These are phyloP conservation scores for Chalciporus sp. DNA, from an alignment of 1,284 basidiomycete genomes.

Conservation along the genomic window DNA sequence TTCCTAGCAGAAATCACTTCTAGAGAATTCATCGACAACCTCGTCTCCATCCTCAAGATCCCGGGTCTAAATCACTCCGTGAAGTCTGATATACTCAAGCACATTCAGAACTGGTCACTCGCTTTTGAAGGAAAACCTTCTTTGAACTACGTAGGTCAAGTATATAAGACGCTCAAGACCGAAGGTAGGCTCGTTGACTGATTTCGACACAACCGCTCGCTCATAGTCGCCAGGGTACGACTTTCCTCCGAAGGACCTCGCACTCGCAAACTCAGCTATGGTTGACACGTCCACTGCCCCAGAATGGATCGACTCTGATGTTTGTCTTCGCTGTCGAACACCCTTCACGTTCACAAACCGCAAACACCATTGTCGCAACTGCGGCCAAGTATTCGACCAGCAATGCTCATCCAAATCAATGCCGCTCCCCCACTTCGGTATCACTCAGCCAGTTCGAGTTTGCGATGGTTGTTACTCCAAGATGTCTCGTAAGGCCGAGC, in stretches of 20 bases:
- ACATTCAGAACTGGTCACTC: constrained; percentile 92
- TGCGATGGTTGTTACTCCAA: constrained; percentile 90
- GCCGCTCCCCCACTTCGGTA: constrained; percentile 92
- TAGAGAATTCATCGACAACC: constrained; percentile 92
- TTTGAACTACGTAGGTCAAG: constrained; percentile 77
- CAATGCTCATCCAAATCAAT: constrained; percentile 87
- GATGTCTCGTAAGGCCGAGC: constrained; percentile 62
- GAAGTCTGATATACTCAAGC: constrained; percentile 76
- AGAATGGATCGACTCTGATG: constrained; percentile 95
- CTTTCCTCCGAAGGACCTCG: constrained; percentile 81
- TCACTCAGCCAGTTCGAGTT: constrained; percentile 91
- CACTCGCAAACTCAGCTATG: constrained; percentile 75
- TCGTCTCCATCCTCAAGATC: constrained; percentile 80
- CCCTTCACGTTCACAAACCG: constrained; percentile 95
- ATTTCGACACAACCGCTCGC: background rate
- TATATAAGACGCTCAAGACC: constrained; percentile 75
- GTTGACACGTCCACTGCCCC: constrained; percentile 88
- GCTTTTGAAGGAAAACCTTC: constrained; percentile 83
- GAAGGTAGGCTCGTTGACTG: constrained; percentile 57
- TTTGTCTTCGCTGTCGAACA: constrained; percentile 92
- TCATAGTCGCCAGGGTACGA: constrained; percentile 58
- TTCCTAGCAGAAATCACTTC: constrained; percentile 87
- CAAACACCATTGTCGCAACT: constrained; percentile 98
- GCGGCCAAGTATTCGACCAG: constrained; percentile 96
- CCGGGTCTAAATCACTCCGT: constrained; percentile 81